phyloP scores from a whole-genome alignment of 2,329 filamentous ascomycete genomes.

The Fusarium sp. region DNA sequence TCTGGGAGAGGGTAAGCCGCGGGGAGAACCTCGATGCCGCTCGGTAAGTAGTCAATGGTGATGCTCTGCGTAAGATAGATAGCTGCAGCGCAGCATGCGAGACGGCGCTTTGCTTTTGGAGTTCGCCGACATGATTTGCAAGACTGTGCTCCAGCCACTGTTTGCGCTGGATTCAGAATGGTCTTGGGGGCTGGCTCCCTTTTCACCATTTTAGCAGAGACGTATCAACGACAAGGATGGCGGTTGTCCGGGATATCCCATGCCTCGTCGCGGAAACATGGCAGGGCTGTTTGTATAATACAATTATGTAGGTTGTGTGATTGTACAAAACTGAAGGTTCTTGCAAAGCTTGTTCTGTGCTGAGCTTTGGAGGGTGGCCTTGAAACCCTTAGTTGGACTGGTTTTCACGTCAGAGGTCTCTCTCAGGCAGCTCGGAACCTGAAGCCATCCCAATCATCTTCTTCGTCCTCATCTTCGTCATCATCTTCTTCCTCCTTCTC shows the following conservation, averaged over 20 bases:
- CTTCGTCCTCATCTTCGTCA: slow-evolving; percentile 64
- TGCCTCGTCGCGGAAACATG: slow-evolving; percentile 9
- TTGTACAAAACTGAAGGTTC: slow-evolving; percentile 41
- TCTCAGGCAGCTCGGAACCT: slow-evolving; percentile 58
- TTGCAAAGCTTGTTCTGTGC: slow-evolving; percentile 11
- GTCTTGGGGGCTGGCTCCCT: slow-evolving; percentile 12
- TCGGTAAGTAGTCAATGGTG: slow-evolving; percentile 39
- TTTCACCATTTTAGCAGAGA: slow-evolving; percentile 20
- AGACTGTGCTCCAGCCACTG: not conserved
- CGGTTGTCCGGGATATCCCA: slow-evolving; percentile 12
- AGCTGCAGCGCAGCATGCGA: not conserved
- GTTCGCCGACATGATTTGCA: not conserved
- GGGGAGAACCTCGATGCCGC: slow-evolving; percentile 51
- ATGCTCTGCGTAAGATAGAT: slow-evolving; percentile 7
- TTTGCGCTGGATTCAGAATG: slow-evolving; percentile 6
- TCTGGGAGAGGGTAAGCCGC: slow-evolving; percentile 75
- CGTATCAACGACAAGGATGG: not conserved
- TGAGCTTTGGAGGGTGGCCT: not conserved
- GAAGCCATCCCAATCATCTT: slow-evolving; percentile 73
- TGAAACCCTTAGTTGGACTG: not conserved
- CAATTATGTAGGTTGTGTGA: slow-evolving; percentile 46
- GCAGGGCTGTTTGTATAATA: slow-evolving; percentile 45
- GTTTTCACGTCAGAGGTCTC: not conserved
- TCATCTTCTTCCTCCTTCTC: slow-evolving; percentile 65
- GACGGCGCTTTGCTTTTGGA: not conserved